Evolutionary conservation across 2,329 filamentous ascomycete genomes (phyloP).

Genomic region (Didymella exigua): DNA sequence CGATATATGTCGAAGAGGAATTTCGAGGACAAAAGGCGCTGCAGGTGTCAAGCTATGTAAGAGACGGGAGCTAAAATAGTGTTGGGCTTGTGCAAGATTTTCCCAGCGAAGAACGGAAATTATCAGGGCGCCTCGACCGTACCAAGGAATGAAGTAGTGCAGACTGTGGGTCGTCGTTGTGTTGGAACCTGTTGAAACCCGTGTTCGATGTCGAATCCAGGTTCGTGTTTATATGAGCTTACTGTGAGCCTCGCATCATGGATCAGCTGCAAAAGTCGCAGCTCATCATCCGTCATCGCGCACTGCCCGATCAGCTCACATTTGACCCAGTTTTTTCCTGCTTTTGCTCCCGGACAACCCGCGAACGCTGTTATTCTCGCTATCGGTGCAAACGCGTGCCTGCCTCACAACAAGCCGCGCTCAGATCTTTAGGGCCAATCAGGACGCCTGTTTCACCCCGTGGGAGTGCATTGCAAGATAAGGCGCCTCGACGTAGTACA

Average conservation of each 20-base stretch:
- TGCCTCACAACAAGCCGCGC: constrained; percentile 24
- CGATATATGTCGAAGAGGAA: constrained; percentile 16
- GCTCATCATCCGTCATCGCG: constrained; percentile 27
- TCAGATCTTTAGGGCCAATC: constrained; percentile 37
- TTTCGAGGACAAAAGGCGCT: constrained; percentile 23
- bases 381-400: constrained; percentile 23
- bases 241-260: constrained; percentile 14
- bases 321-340: constrained; percentile 20
- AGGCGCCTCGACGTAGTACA: constrained; percentile 12
- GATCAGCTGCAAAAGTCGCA: constrained; percentile 8
- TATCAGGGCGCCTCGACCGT: constrained; percentile 27
- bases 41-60: constrained; percentile 32
- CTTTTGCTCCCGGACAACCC: constrained; percentile 15
- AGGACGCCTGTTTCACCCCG: constrained; percentile 4
- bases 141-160: constrained; percentile 22
- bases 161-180: constrained; percentile 28
- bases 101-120: constrained; percentile 34
- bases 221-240: constrained; percentile 1
- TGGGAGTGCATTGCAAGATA: constrained; percentile 15
- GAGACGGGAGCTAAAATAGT: constrained; percentile 44
- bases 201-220: constrained; percentile 6
- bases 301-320: constrained; percentile 23
- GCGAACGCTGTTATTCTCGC: constrained; percentile 15
- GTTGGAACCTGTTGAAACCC: neutral
- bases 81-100: constrained; percentile 33